Conservation (phyloP, 129 eudicot genomes). For the Tanacetum coccineum region DNA sequence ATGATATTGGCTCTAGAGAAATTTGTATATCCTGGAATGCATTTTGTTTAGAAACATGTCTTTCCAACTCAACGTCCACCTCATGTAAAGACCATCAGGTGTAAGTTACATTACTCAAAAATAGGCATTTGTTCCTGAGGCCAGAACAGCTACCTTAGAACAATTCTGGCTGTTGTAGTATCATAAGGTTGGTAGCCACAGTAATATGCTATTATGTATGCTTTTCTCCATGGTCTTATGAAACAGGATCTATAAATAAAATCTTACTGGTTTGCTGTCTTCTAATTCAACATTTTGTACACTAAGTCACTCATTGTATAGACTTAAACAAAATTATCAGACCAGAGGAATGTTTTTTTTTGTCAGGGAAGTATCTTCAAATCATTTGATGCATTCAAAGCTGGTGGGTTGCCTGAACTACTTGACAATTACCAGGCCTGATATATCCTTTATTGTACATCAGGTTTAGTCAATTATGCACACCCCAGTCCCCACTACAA, state of each 20-base stretch:
- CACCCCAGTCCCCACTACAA: too few species aligned
- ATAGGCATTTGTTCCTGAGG: not conserved
- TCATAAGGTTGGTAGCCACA: not conserved
- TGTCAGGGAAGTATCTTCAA: too few species aligned
- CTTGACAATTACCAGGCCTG: not conserved
- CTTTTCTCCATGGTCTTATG: too few species aligned
- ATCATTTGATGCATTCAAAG: too few species aligned
- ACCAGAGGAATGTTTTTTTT: too few species aligned
- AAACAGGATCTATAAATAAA: not conserved
- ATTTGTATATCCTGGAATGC: not conserved
- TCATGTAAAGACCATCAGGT: not conserved
- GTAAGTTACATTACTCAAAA: not conserved
- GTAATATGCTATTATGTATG: too few species aligned
- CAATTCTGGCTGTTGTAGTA: not conserved
- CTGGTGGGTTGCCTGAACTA: too few species aligned
- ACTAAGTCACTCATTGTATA: too few species aligned
- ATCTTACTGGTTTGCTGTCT: not conserved
- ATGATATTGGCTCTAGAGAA: not conserved
- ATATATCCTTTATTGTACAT: not conserved
- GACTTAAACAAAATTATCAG: too few species aligned
- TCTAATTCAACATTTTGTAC: not conserved
- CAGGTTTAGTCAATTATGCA: too few species aligned
- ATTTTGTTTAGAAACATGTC: not conserved
- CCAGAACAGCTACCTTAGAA: not conserved
- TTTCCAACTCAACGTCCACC: constrained; percentile 1